A percentile compares a stretch with the other conserved stretches of the same genome.
Conservation (phyloP, 2,329 filamentous ascomycete species). For the Ophidiomyces ophidiicola region DNA sequence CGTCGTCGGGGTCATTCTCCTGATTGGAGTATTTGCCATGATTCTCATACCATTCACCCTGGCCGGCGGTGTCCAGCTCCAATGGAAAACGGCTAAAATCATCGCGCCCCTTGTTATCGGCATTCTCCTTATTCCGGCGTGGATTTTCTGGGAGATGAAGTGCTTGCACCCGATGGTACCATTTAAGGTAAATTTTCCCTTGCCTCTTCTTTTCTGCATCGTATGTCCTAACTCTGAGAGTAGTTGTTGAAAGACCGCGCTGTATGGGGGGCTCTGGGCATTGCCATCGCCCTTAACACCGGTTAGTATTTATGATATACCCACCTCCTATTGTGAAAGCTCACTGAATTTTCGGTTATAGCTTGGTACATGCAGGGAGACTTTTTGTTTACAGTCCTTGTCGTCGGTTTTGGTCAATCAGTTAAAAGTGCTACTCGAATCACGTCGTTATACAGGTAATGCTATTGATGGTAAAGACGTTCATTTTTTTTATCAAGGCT, state of each 20-base stretch:
- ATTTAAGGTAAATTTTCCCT: slow-evolving; percentile 34
- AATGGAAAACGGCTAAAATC: slow-evolving; percentile 43
- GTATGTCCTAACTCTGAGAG: slow-evolving; percentile 2
- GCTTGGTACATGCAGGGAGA: slow-evolving; percentile 52
- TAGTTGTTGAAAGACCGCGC: slow-evolving; percentile 48
- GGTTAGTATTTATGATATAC: slow-evolving; percentile 18
- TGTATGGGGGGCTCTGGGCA: slow-evolving; percentile 52
- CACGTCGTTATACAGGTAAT: slow-evolving; percentile 43
- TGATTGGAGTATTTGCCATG: slow-evolving; percentile 41
- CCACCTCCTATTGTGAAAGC: neutral
- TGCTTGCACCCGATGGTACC: slow-evolving; percentile 45
- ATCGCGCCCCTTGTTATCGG: slow-evolving; percentile 43
- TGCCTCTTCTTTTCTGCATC: neutral
- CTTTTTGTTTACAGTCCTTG: slow-evolving; percentile 51
- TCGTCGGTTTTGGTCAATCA: slow-evolving; percentile 50
- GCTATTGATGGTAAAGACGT: neutral
- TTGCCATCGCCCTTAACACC: slow-evolving; percentile 46
- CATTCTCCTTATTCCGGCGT: slow-evolving; percentile 38
- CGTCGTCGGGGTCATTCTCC: slow-evolving; percentile 40
- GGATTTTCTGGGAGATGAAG: slow-evolving; percentile 44
- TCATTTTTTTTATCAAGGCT: neutral
- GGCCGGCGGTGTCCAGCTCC: slow-evolving; percentile 37
- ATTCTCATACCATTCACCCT: slow-evolving; percentile 48
- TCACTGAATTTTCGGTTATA: slow-evolving; percentile 11
- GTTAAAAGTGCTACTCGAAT: slow-evolving; percentile 47